Evolutionary conservation across 805 yeast genomes (phyloP), one percentile per base, ranked within the genome.

Genomic region (Yarrowia keelungensis): DNA sequence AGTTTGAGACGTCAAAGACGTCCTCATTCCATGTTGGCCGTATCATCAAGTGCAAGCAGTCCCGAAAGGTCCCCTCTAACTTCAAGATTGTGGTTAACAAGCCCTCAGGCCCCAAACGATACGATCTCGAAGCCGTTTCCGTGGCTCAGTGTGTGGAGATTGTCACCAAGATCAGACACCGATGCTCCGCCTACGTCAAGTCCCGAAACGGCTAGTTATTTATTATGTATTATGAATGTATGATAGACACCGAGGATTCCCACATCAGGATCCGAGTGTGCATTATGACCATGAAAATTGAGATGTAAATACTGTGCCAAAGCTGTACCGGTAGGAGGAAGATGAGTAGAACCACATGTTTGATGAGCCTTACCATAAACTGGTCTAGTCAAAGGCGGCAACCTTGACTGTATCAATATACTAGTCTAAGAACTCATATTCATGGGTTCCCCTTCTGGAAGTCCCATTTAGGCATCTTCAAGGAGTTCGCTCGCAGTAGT

Each of bases 11-110:
- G 77, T 85, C 89, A 72, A 93, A 93, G 75, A 93, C 97, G 0
- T 87, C 92, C 15, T 89, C 96, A 0, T 91, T 94, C 76, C 97
- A 92, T 74, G 86, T 92, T 10, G 85, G 90, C 19, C 97, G 91
- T 74, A 86, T 94, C 32, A 77, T 86, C 16, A 86, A 87, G 69
- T 84, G 91, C 71, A 92, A 92, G 74, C 95, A 89, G 75, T 89
- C 92, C 64, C 82, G 85, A 46, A 89, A 91, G 73, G 86, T 88
- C 22, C 92, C 94, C 0, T 84, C 85, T 15, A 89, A 91, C 73
- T 91, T 94, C 80, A 93, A 93, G 76, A 86, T 94, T 8, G 88
- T 91, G 15, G 88, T 92, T 8, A 83, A 84, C 77, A 90, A 90
- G 73, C 80, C 86, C 0, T 83, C 84, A 1, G 89, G 90, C 2